Evolutionary conservation across 192 early-diverging fungal genomes (phyloP).

Genomic region (Coemansia sp.): DNA sequence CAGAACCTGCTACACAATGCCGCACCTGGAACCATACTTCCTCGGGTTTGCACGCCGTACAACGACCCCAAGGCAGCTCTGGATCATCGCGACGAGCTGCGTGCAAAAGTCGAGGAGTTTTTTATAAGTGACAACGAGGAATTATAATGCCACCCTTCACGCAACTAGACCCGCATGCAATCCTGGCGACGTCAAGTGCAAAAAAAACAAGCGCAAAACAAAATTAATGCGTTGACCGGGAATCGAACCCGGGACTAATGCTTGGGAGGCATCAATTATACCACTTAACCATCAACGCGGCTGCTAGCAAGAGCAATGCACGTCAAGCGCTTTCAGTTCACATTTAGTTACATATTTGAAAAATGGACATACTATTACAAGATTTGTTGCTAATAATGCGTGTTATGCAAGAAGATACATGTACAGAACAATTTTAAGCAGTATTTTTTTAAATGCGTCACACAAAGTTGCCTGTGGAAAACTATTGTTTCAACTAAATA

Average conservation of each 20-base stretch:
- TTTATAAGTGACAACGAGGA: constrained; percentile 58
- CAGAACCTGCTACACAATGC: constrained; percentile 27
- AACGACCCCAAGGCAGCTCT: not conserved
- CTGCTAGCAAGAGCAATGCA: not conserved
- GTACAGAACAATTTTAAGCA: not conserved
- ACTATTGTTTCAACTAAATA: too few relatives aligned
- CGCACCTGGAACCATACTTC: constrained; percentile 20
- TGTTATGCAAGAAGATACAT: not conserved
- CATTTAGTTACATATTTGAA: too few relatives aligned
- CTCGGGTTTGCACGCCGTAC: constrained; percentile 18
- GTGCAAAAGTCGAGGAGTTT: constrained; percentile 62
- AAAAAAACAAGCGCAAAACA: not conserved
- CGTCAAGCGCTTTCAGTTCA: too few relatives aligned
- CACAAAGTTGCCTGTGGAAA: too few relatives aligned
- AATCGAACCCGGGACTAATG: constrained; percentile 80
- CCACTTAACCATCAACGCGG: constrained; percentile 61
- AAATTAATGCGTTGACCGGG: constrained; percentile 58
- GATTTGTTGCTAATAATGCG: not conserved
- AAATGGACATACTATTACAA: not conserved
- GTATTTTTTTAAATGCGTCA: too few relatives aligned
- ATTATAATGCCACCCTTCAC: too few relatives aligned
- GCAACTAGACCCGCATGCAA: too few relatives aligned
- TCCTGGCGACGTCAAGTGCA: not conserved
- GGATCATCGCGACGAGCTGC: constrained; percentile 43
- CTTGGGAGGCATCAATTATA: constrained; percentile 79